Conservation (phyloP, 2,329 filamentous ascomycete species). For the Ophiostoma himal-ulmi region DNA sequence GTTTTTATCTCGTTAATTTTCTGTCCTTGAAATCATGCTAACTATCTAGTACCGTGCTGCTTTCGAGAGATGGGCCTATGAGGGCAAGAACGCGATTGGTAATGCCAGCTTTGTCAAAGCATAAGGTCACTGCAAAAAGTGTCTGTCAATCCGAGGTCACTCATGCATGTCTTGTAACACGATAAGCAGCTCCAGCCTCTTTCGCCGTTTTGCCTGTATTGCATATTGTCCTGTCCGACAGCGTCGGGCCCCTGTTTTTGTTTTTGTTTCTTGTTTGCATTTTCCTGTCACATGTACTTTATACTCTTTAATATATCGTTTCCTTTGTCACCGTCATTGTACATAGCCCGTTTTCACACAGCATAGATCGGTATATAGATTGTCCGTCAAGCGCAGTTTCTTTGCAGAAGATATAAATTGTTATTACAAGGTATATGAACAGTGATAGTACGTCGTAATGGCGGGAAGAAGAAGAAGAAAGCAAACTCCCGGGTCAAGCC, state of each 20-base stretch:
- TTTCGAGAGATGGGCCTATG: slow-evolving; percentile 25
- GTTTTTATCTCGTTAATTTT: slow-evolving; percentile 7
- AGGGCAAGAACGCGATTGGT: not conserved
- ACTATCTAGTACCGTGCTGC: slow-evolving; percentile 25
- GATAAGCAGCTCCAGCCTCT: not conserved
- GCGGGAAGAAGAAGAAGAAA: not conserved
- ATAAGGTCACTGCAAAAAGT: not conserved
- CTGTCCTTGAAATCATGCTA: not conserved
- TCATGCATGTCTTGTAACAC: not conserved
- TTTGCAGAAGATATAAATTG: not conserved
- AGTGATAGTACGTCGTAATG: not conserved
- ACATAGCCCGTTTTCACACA: not conserved
- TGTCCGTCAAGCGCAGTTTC: not conserved
- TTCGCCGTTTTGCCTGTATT: not conserved
- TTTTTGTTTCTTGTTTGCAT: too few relatives aligned
- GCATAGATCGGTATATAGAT: not conserved
- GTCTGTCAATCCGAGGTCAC: not conserved
- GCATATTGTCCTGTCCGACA: not conserved
- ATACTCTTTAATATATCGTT: not conserved
- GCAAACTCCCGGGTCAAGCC: slow-evolving; percentile 8
- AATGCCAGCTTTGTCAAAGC: slow-evolving; percentile 18
- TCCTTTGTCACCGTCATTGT: not conserved
- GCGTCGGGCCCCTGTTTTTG: not conserved
- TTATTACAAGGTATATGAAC: not conserved
- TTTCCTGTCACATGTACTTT: not conserved